A percentile compares a stretch with the other conserved stretches of the same genome.
These are phyloP conservation scores for Nigrospora osmanthi DNA, from an alignment of 2,329 filamentous ascomycete genomes.

Conservation along the genomic window DNA sequence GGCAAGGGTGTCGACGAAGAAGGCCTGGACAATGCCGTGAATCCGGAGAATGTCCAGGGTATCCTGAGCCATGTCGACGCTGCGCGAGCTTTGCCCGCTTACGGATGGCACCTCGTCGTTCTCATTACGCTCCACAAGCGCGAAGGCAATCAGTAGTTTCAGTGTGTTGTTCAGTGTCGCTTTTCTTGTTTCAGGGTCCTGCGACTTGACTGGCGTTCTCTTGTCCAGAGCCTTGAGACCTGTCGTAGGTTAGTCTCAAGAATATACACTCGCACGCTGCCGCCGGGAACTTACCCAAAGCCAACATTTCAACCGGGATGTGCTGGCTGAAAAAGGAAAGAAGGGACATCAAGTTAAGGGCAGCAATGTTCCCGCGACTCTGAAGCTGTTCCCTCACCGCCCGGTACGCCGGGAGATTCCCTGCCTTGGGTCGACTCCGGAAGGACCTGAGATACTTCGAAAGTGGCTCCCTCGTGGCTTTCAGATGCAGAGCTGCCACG, in stretches of 20 bases:
- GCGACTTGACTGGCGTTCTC: slow-evolving; percentile 35
- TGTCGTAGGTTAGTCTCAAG: slow-evolving; percentile 12
- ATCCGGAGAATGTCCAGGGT: slow-evolving; percentile 41
- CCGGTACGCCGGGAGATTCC: slow-evolving; percentile 37
- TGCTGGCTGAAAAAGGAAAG: slow-evolving; percentile 58
- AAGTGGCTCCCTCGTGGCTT: slow-evolving; percentile 52
- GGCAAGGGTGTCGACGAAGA: slow-evolving; percentile 38
- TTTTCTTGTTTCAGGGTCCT: slow-evolving; percentile 25
- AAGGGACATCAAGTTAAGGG: slow-evolving; percentile 57
- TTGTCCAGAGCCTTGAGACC: slow-evolving; percentile 37
- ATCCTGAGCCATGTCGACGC: slow-evolving; percentile 32
- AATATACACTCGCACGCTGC: neutral
- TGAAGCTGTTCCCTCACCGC: slow-evolving; percentile 42
- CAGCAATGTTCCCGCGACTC: slow-evolving; percentile 37
- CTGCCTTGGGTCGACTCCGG: slow-evolving; percentile 45
- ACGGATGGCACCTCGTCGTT: slow-evolving; percentile 29
- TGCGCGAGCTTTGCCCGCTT: slow-evolving; percentile 31
- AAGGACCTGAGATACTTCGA: slow-evolving; percentile 53
- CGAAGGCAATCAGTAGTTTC: slow-evolving; percentile 41
- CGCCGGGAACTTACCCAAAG: slow-evolving; percentile 35
- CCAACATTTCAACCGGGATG: slow-evolving; percentile 58
- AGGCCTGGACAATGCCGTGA: slow-evolving; percentile 44
- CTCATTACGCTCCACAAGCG: slow-evolving; percentile 42
- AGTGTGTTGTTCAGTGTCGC: slow-evolving; percentile 38
- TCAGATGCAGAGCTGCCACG: slow-evolving; percentile 54